These are phyloP conservation scores for Phylloporus scabripes DNA, from an alignment of 768 basidiomycete species.

Conservation along the genomic window DNA sequence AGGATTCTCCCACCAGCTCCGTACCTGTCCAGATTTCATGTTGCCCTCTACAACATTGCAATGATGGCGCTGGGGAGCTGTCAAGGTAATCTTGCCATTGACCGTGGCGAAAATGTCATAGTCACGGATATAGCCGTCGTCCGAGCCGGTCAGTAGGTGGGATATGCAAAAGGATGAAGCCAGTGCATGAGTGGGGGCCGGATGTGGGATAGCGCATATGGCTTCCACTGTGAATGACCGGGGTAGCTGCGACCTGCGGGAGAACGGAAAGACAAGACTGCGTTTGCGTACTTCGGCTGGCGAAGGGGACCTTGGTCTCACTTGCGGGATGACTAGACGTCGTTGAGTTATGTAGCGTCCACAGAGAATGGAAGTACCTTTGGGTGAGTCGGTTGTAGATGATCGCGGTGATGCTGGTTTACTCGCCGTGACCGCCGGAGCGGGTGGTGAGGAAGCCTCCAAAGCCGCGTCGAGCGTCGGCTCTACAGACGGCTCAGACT, in stretches of 20 bases:
- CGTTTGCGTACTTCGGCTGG: conserved; percentile 52
- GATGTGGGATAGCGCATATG: conserved; percentile 86
- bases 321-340: conserved; percentile 21
- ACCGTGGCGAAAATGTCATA: conserved; percentile 88
- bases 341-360: conserved; percentile 10
- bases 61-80: conserved; percentile 82
- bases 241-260: conserved; percentile 31
- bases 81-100: conserved; percentile 83
- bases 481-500: conserved; percentile 36
- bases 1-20: conserved; percentile 88
- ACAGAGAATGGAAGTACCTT: conserved; percentile 24
- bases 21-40: conserved; percentile 82
- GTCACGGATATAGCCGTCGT: conserved; percentile 89
- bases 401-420: conserved; percentile 23
- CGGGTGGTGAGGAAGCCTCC: conserved; percentile 26
- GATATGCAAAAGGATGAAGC: conserved; percentile 83
- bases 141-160: conserved; percentile 84
- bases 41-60: conserved; percentile 89
- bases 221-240: conserved; percentile 83
- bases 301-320: conserved; percentile 42
- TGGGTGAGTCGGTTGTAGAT: conserved; percentile 29
- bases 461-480: conserved; percentile 27
- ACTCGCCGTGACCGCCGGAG: conserved; percentile 21
- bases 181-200: conserved; percentile 81
- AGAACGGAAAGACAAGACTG: conserved; percentile 33